These are phyloP conservation scores for Wickerhamiella lipophila DNA, from an alignment of 805 yeast genomes.

Conservation along the genomic window DNA sequence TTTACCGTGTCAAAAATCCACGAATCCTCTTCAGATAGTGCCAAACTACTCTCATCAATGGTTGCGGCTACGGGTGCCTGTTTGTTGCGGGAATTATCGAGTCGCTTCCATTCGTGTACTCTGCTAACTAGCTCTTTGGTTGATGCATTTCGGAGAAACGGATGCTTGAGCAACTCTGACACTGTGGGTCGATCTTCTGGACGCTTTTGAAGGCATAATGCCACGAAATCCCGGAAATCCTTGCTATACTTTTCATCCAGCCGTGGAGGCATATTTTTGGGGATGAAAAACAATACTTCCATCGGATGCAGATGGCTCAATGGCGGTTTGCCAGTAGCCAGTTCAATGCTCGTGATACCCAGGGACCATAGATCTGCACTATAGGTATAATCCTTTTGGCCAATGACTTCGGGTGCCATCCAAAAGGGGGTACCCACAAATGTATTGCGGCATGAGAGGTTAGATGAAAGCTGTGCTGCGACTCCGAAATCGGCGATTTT, in stretches of 20 bases:
- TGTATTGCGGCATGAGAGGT: conserved; percentile 37
- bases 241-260: conserved; percentile 29
- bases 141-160: conserved; percentile 33
- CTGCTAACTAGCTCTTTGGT: conserved; percentile 15
- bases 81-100: conserved; percentile 1
- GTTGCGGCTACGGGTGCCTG: conserved; percentile 2
- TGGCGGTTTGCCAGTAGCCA: conserved; percentile 65
- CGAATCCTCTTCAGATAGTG: conserved; percentile 20
- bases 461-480: conserved; percentile 62
- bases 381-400: conserved; percentile 65
- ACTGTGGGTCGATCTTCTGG: conserved; percentile 60
- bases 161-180: conserved; percentile 45
- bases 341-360: conserved; percentile 66
- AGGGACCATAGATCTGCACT: conserved; percentile 71
- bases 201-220: conserved; percentile 55
- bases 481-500: conserved; percentile 95
- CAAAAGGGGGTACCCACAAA: conserved; percentile 54
- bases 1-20: conserved; percentile 32
- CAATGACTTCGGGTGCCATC: conserved; percentile 99
- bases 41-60: conserved; percentile 7
- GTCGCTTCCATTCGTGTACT: conserved; percentile 14
- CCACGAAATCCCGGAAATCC: conserved; percentile 59
- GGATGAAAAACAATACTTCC: conserved; percentile 42
- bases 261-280: conserved; percentile 38
- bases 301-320: conserved; percentile 40